Conservation (phyloP, 2,329 filamentous ascomycete genomes). For the Colletotrichum kahawae region DNA sequence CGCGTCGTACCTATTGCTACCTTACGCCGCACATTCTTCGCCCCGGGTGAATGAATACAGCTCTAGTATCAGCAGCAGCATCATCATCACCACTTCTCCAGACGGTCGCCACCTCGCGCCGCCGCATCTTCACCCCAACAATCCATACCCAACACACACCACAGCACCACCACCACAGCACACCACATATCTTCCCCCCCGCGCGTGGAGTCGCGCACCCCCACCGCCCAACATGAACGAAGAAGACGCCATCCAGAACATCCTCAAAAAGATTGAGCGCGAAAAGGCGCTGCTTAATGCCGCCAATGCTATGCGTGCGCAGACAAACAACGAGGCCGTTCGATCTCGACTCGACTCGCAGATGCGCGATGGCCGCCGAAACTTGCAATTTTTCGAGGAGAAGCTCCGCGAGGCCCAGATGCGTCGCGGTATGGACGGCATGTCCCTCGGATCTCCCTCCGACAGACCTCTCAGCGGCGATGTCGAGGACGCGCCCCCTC, state of each 20-base stretch:
- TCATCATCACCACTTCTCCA: neutral
- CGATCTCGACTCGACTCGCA: conserved; percentile 90
- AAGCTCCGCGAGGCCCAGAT: conserved; percentile 87
- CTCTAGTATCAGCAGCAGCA: neutral
- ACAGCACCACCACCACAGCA: neutral
- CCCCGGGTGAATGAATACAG: neutral
- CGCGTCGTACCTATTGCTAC: neutral
- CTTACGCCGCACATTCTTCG: neutral
- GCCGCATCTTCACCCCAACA: neutral
- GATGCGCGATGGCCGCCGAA: conserved; percentile 90
- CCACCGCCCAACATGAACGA: conserved; percentile 62
- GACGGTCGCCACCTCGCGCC: neutral
- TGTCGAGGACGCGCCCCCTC: conserved; percentile 58
- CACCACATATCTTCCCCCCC: conserved; percentile 20
- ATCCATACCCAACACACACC: neutral
- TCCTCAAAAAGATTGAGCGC: conserved; percentile 96
- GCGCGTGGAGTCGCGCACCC: conserved; percentile 40
- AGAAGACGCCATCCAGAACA: conserved; percentile 73
- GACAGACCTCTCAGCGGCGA: conserved; percentile 52
- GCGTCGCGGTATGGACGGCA: conserved; percentile 72
- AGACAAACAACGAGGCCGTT: conserved; percentile 91
- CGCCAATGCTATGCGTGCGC: conserved; percentile 92
- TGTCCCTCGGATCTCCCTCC: conserved; percentile 64
- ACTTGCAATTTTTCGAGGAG: conserved; percentile 95
- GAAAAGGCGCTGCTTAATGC: conserved; percentile 95